A percentile compares a stretch with the other conserved stretches of the same genome.
phyloP scores from a whole-genome alignment of 441 rosid genomes.

The Croton setiger region DNA sequence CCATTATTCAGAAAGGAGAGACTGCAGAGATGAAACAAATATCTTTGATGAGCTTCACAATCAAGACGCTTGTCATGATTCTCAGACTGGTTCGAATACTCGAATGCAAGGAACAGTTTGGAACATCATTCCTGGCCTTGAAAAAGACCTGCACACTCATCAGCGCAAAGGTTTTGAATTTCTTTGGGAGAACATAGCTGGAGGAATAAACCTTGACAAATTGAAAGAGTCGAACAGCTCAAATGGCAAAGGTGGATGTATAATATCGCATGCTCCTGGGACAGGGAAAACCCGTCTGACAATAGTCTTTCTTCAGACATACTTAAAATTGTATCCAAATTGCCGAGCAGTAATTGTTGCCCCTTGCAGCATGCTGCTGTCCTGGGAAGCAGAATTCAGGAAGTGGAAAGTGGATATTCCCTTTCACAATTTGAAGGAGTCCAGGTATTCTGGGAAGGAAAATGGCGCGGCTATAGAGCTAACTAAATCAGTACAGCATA shows the following conservation, averaged over 20 bases:
- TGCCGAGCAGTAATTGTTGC: slow-evolving; percentile 71
- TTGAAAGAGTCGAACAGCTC: slow-evolving; percentile 30
- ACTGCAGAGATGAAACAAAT: slow-evolving; percentile 14
- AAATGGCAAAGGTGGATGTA: slow-evolving; percentile 51
- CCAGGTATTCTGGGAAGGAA: slow-evolving; percentile 46
- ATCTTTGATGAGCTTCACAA: slow-evolving; percentile 26
- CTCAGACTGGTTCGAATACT: slow-evolving; percentile 10
- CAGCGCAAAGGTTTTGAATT: slow-evolving; percentile 78
- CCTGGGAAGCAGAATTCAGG: slow-evolving; percentile 69
- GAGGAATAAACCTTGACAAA: slow-evolving; percentile 47
- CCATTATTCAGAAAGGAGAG: slow-evolving; percentile 28
- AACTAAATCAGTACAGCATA: slow-evolving; percentile 3
- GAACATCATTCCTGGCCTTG: slow-evolving; percentile 58
- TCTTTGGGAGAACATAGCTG: slow-evolving; percentile 69
- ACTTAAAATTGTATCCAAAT: slow-evolving; percentile 39
- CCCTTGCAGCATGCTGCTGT: slow-evolving; percentile 51
- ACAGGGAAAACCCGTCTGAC: slow-evolving; percentile 80
- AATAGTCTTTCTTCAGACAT: slow-evolving; percentile 57
- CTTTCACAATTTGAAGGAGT: slow-evolving; percentile 49
- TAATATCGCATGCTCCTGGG: slow-evolving; percentile 86
- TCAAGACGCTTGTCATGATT: slow-evolving; percentile 16
- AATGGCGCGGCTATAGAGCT: slow-evolving; percentile 22
- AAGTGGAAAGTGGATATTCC: slow-evolving; percentile 58
- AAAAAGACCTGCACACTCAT: slow-evolving; percentile 49
- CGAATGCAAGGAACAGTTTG: slow-evolving; percentile 53